Base-by-base conservation (phyloP, 192 early-diverging fungal genomes). In the Spizellomyces punctatus region DNA sequence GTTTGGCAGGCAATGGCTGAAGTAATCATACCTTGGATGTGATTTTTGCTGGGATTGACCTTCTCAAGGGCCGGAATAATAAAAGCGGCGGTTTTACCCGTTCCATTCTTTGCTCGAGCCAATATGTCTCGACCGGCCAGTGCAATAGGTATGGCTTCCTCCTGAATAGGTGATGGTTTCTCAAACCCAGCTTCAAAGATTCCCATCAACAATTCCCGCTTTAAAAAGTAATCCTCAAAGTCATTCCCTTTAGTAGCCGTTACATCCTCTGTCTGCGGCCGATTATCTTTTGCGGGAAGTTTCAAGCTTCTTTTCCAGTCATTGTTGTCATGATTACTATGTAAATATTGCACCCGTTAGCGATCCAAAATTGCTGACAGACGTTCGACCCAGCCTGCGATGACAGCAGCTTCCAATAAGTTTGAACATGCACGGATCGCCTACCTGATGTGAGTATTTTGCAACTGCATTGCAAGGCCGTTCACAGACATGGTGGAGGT, bases 141-240 rank as follows among this genome's bases (percentile, higher is more conserved):
- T 6, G 95, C 95, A 81, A 99, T 96, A 17, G 96, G 98, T 71
- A 99, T 98, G 27, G 95, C 89, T 82, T 98, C 98, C 84, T 99
- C 98, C 78, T 98, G 98, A 81, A 99, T 98, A 41, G 98, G 96
- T 59, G 93, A 94, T 36, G 98, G 98, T 43, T 91, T 84, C 76
- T 99, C 98, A 74, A 99, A 98, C 59, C 98, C 98, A 36, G 95
- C 94, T 82, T 98, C 96, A 76, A 96, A 98, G 75, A 99, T 95
- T 36, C 96, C 97, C 97, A 99, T 99, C 56, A 96, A 81, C 58
- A 99, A 85, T 77, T 96, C 94, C 52, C 95, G 89, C 80, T 96
- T 97, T 55, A 99, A 84, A 81, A 93, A 96, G 79, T 96, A 99
- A 81, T 99, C 98, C 79, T 98, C 95, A 79, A 99, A 99, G 74